Evolutionary conservation across 176 grass and related monocot genomes (phyloP), one percentile per base, ranked within the genome.

Genomic region (Tillandsia leiboldiana): DNA sequence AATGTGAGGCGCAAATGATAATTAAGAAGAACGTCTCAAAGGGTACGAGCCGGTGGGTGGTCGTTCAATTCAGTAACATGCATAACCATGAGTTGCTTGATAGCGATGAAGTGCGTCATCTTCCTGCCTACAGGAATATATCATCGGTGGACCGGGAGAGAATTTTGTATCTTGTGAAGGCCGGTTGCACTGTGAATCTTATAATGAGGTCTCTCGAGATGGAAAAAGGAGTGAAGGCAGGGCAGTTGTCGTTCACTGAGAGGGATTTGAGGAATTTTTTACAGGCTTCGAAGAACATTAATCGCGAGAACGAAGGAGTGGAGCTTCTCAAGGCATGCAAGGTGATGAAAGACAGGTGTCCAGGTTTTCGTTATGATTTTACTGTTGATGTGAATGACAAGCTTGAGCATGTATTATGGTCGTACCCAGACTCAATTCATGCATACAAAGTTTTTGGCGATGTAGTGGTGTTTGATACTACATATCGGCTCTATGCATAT

Each of bases 1-100:
- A 81, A 48, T 86, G 83, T 58, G 78, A 86, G 57, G 83, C 78
- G 13, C 78, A 80, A 57, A 86, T 86, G 83, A 76, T 86, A 24
- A 86, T 86, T 17, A 86, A 86, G 73, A 86, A 86, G 76, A 86
- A 81, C 48, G 74, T 86, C 70, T 74, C 78, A 11, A 73, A 80
- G 48, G 70, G 79, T 53, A 72, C 20, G 15, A 66, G 9, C 24
- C 48, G 56, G 3, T 86, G 83, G 83, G 52, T 86, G 24, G 73
- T 86, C 64, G 15, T 86, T 70, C 79, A 86, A 29, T 81, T 81
- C 62, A 86, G 51, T 61, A 86, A 86, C 74, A 70, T 70, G 56
- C 78, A 86, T 74, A 86, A 81, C 75, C 83, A 86, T 78, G 78
- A 86, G 50, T 56, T 86, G 74, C 57, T 86, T 20, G 83, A 77